Evolutionary conservation across 306 rosid genomes (phyloP).

Genomic region (Begonia peltatifolia): DNA sequence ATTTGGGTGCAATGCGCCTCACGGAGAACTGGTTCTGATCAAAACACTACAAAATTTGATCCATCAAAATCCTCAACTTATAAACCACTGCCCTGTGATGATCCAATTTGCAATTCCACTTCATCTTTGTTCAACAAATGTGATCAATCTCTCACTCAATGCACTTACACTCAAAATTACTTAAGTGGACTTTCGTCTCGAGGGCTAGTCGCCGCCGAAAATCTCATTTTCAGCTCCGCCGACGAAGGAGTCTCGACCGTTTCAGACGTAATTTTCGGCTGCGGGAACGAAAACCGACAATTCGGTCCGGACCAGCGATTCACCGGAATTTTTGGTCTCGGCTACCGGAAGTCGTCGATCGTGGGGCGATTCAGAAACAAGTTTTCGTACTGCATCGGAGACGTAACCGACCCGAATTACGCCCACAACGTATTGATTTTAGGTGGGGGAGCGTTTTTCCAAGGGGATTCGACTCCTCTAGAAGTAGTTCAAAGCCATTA

Average conservation of each 20-base stretch:
- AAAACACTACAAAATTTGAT: slow-evolving; percentile 3
- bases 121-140: neutral
- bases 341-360: slow-evolving; percentile 1
- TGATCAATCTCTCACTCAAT: no score
- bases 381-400: slow-evolving; percentile 11
- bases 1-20: slow-evolving; percentile 12
- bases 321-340: slow-evolving; percentile 6
- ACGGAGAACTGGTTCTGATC: slow-evolving; percentile 3
- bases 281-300: slow-evolving; percentile 3
- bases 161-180: slow-evolving; percentile 2
- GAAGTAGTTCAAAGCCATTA: slow-evolving; percentile 1
- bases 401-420: slow-evolving; percentile 4
- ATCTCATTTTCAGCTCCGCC: slow-evolving; percentile 2
- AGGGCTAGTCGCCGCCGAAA: slow-evolving; percentile 6
- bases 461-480: slow-evolving; percentile 8
- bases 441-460: neutral
- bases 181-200: slow-evolving; percentile 3
- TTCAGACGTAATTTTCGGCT: neutral
- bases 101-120: neutral
- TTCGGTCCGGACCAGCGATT: neutral
- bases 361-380: slow-evolving; percentile 6
- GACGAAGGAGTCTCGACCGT: slow-evolving; percentile 3
- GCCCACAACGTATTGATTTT: neutral
- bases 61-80: slow-evolving; percentile 4
- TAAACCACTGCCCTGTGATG: slow-evolving; percentile 3